phyloP scores from a whole-genome alignment of 2,329 filamentous ascomycete species.

The Periconia sp. region DNA sequence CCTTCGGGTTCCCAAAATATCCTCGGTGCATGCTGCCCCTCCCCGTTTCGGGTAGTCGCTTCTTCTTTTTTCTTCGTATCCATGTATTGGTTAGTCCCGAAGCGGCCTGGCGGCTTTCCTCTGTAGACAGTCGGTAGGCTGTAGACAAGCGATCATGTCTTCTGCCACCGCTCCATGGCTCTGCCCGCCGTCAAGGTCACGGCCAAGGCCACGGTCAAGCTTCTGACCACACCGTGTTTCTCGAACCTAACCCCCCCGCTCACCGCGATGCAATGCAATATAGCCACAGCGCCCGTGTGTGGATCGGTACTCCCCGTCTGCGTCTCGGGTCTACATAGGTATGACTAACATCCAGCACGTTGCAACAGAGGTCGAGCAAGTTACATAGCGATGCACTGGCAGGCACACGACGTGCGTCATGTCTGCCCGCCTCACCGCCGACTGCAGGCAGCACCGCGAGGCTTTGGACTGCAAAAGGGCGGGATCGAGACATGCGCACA shows the following conservation, averaged over 20 bases:
- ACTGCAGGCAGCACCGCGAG: constrained; percentile 7
- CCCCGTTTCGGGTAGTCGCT: not conserved
- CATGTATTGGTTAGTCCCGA: not conserved
- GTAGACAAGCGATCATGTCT: not conserved
- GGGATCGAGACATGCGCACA: not conserved
- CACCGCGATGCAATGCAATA: not conserved
- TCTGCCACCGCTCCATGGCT: constrained; percentile 4
- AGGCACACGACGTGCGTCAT: constrained; percentile 12
- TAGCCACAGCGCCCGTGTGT: not conserved
- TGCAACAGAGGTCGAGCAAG: not conserved
- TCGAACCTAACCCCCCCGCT: not conserved
- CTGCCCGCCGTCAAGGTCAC: constrained; percentile 9
- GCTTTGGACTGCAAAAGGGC: constrained; percentile 1
- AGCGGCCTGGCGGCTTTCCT: not conserved
- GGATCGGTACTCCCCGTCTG: too few relatives aligned
- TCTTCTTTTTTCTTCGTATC: too few relatives aligned
- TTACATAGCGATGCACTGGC: not conserved
- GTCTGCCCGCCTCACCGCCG: constrained; percentile 22
- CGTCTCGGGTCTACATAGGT: too few relatives aligned
- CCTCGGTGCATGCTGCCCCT: constrained; percentile 1
- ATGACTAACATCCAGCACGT: not conserved
- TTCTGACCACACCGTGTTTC: constrained; percentile 33
- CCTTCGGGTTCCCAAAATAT: constrained; percentile 7
- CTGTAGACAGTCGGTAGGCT: too few relatives aligned
- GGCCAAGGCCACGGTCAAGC: constrained; percentile 13